Conservation (phyloP, 352 stramenopile genomes). For the Globisporangium abappressorium region DNA sequence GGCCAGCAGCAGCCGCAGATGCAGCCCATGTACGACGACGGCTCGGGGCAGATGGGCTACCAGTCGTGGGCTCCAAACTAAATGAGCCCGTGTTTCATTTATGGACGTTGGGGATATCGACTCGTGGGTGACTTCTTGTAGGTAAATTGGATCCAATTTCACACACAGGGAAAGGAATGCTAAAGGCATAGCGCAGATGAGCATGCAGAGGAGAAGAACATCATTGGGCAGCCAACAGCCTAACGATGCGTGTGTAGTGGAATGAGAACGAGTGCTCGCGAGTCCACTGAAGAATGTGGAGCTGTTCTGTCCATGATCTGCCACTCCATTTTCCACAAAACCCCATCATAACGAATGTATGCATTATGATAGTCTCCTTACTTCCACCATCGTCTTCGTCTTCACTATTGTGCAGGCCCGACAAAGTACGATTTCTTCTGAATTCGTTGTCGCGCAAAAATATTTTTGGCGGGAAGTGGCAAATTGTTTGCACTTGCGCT, state of each 20-base stretch:
- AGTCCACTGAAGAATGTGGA: neutral
- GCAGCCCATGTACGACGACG: slow-evolving; percentile 24
- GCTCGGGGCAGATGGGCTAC: slow-evolving; percentile 20
- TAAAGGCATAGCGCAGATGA: neutral
- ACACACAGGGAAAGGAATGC: neutral
- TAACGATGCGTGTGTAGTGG: neutral
- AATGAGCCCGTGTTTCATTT: neutral
- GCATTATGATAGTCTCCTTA: neutral
- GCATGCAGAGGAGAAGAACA: neutral
- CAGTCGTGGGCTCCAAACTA: slow-evolving; percentile 14
- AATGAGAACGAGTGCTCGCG: neutral
- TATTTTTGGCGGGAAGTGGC: slow-evolving; percentile 14
- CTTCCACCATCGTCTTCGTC: too few species aligned
- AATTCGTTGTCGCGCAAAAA: slow-evolving; percentile 1
- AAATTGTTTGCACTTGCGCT: slow-evolving; percentile 3
- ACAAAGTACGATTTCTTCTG: slow-evolving; percentile 3
- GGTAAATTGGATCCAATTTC: neutral
- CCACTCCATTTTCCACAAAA: neutral
- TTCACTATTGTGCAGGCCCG: neutral
- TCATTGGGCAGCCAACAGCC: neutral
- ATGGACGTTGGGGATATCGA: neutral
- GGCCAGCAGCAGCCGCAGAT: slow-evolving; percentile 22
- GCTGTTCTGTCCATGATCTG: neutral
- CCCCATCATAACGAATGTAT: slow-evolving; percentile 3
- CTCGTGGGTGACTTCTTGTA: neutral